Evolutionary conservation across 768 basidiomycete species (phyloP).

Genomic region (Cantharellus anzutake): DNA sequence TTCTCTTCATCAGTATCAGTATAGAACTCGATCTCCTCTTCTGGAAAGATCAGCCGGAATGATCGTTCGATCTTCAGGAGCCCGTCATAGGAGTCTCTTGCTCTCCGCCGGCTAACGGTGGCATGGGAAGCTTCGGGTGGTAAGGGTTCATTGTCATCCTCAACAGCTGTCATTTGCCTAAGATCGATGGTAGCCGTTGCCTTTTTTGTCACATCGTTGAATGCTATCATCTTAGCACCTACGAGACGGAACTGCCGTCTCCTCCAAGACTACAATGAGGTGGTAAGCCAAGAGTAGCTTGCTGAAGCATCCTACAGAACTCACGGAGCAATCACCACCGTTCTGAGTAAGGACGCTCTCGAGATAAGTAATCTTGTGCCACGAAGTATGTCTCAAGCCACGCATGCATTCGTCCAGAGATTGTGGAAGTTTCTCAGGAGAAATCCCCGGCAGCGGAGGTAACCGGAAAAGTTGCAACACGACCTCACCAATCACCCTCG

Average conservation of each 20-base stretch:
- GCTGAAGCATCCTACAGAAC: slow-evolving; percentile 16
- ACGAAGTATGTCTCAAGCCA: slow-evolving; percentile 73
- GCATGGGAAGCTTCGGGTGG: slow-evolving; percentile 19
- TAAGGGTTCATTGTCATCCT: slow-evolving; percentile 33
- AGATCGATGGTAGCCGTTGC: slow-evolving; percentile 81
- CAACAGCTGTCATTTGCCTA: slow-evolving; percentile 57
- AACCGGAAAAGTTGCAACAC: slow-evolving; percentile 80
- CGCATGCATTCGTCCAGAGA: slow-evolving; percentile 84
- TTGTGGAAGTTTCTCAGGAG: slow-evolving; percentile 63
- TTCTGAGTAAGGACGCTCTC: slow-evolving; percentile 84
- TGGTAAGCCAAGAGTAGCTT: neutral
- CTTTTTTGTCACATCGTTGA: slow-evolving; percentile 84
- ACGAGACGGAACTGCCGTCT: slow-evolving; percentile 69
- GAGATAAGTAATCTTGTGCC: slow-evolving; percentile 90
- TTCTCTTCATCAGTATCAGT: slow-evolving; percentile 86
- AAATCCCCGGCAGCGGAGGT: slow-evolving; percentile 70
- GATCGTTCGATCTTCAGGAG: slow-evolving; percentile 59
- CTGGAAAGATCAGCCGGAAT: slow-evolving; percentile 67
- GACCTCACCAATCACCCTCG: slow-evolving; percentile 63
- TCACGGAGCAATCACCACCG: slow-evolving; percentile 81
- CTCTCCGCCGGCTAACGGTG: slow-evolving; percentile 18
- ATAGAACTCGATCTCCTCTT: slow-evolving; percentile 68
- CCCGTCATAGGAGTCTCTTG: slow-evolving; percentile 39
- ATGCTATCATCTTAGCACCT: slow-evolving; percentile 72
- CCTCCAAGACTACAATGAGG: slow-evolving; percentile 43